These are phyloP conservation scores for Solanum hybrid DNA, from an alignment of 305 asterid genomes.

Conservation along the genomic window DNA sequence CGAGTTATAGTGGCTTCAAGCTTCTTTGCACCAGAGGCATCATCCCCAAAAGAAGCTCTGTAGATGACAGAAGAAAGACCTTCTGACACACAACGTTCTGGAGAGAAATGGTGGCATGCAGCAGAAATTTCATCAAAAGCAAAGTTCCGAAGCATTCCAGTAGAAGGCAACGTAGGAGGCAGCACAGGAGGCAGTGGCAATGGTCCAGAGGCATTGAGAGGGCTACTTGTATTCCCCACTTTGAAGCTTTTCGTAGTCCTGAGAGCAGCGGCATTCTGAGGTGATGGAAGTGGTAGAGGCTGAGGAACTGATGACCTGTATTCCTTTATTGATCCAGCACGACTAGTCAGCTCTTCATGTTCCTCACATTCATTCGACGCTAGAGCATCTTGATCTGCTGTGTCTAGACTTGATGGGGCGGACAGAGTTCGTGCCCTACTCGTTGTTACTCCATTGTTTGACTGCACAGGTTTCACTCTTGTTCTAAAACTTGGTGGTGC, in stretches of 20 bases:
- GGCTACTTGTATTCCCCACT: slow-evolving; percentile 50
- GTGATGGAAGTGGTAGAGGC: slow-evolving; percentile 95
- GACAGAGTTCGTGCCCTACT: slow-evolving; percentile 61
- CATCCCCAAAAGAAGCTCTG: slow-evolving; percentile 84
- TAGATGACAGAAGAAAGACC: slow-evolving; percentile 87
- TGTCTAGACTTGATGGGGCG: slow-evolving; percentile 85
- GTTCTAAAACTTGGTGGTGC: slow-evolving; percentile 91
- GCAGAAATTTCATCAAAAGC: slow-evolving; percentile 76
- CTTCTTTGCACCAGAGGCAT: slow-evolving; percentile 49
- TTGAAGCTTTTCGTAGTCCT: slow-evolving; percentile 66
- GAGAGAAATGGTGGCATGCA: slow-evolving; percentile 93
- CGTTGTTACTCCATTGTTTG: slow-evolving; percentile 20
- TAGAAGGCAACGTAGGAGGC: slow-evolving; percentile 38
- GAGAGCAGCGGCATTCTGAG: slow-evolving; percentile 44
- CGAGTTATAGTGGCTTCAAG: slow-evolving; percentile 87
- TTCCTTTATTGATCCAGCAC: slow-evolving; percentile 60
- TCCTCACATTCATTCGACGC: slow-evolving; percentile 56
- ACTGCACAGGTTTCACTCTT: slow-evolving; percentile 44
- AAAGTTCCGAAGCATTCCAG: slow-evolving; percentile 53
- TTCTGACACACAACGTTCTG: slow-evolving; percentile 87
- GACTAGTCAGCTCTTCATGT: slow-evolving; percentile 56
- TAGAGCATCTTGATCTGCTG: slow-evolving; percentile 55
- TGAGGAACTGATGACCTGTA: slow-evolving; percentile 61
- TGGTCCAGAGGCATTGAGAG: slow-evolving; percentile 78
- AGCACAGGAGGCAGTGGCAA: slow-evolving; percentile 78